Evolutionary conservation across 1,284 basidiomycete species (phyloP).

Genomic region (Coniophora puteana): DNA sequence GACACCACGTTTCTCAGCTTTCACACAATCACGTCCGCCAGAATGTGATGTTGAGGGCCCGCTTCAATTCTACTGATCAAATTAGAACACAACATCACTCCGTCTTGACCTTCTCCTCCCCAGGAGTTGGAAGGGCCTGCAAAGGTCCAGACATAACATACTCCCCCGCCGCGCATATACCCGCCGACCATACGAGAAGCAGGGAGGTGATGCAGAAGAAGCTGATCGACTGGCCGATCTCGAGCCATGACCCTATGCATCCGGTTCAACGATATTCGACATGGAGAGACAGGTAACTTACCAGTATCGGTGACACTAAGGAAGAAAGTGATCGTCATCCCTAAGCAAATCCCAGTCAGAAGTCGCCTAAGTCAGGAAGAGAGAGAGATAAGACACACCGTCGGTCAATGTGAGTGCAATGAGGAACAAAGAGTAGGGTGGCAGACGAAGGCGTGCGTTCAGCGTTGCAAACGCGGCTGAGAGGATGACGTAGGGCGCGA

Average conservation of each 20-base stretch:
- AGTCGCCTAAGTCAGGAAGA: conserved; percentile 1
- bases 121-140: conserved; percentile 16
- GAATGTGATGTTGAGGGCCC: too few relatives aligned
- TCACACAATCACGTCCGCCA: too few relatives aligned
- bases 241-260: conserved; percentile 73
- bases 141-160: conserved; percentile 47
- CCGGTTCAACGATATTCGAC: conserved; percentile 12
- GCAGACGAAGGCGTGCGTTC: conserved; percentile 61
- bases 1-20: too few relatives aligned
- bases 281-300: conserved; percentile 19
- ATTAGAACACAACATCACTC: too few relatives aligned
- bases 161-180: conserved; percentile 68
- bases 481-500: conserved; percentile 77
- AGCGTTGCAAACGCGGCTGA: conserved; percentile 66
- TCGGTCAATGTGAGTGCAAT: conserved; percentile 74
- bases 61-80: too few relatives aligned
- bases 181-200: conserved; percentile 76
- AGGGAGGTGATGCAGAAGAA: conserved; percentile 87
- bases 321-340: conserved; percentile 83
- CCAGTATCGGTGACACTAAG: conserved; percentile 80
- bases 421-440: conserved; percentile 75
- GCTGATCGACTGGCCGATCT: conserved; percentile 86
- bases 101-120: too few relatives aligned
- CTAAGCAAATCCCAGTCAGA: conserved; percentile 28
- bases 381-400: conserved; percentile 37